A percentile compares a stretch with the other conserved stretches of the same genome.
Evolutionary conservation across 768 basidiomycete species (phyloP).

Genomic region (Boletus huronensis): DNA sequence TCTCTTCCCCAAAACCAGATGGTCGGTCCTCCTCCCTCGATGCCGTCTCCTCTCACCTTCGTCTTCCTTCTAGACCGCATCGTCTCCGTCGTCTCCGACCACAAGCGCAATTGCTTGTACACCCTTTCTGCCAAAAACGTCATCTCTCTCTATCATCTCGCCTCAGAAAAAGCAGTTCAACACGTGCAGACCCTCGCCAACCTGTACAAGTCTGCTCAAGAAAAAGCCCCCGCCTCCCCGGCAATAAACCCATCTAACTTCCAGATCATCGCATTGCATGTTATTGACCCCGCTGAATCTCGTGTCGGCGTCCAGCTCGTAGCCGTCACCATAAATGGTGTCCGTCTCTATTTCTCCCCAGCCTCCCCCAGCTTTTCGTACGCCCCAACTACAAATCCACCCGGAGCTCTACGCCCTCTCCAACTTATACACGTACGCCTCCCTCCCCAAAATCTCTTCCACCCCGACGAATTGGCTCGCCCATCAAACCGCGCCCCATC

Average conservation of each 20-base stretch:
- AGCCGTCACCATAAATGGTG: constrained; percentile 77
- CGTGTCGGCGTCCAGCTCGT: constrained; percentile 71
- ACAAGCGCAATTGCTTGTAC: constrained; percentile 69
- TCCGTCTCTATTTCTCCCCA: constrained; percentile 80
- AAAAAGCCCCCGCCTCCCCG: constrained; percentile 77
- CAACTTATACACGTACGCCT: constrained; percentile 77
- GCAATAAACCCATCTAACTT: constrained; percentile 68
- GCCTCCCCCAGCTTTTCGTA: constrained; percentile 48
- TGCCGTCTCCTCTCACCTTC: not conserved
- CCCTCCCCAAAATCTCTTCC: constrained; percentile 70
- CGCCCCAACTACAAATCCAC: constrained; percentile 30
- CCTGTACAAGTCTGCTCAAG: constrained; percentile 70
- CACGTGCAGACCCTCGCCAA: constrained; percentile 74
- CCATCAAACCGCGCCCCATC: constrained; percentile 44
- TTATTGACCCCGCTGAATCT: constrained; percentile 63
- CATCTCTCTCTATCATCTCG: constrained; percentile 65
- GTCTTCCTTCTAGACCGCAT: constrained; percentile 58
- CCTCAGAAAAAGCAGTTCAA: constrained; percentile 62
- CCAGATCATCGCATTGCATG: constrained; percentile 66
- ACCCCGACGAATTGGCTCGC: constrained; percentile 66
- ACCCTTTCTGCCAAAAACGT: constrained; percentile 63
- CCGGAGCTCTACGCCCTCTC: constrained; percentile 39
- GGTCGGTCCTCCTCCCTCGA: constrained; percentile 44
- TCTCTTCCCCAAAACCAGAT: constrained; percentile 58
- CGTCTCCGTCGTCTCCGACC: constrained; percentile 62